These are phyloP conservation scores for Chrysoporthe austroafricana DNA, from an alignment of 2,329 filamentous ascomycete species.

Conservation along the genomic window DNA sequence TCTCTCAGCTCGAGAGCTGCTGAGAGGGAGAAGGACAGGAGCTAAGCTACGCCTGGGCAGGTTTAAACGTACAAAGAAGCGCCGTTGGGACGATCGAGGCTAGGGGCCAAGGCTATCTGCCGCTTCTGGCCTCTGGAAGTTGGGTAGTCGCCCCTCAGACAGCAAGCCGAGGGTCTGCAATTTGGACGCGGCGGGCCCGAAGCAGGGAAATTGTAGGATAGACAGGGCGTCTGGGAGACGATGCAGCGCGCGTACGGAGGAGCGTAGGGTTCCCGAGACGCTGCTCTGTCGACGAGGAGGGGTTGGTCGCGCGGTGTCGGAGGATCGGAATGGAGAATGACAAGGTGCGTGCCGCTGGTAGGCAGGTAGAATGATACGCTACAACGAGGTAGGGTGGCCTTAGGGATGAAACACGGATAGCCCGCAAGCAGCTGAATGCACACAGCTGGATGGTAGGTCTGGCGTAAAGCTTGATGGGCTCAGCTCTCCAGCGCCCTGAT, in stretches of 20 bases:
- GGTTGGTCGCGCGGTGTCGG: slow-evolving; percentile 23
- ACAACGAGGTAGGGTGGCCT: slow-evolving; percentile 22
- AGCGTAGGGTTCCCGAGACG: slow-evolving; percentile 12
- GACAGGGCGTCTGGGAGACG: neutral
- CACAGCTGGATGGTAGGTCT: neutral
- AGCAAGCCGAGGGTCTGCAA: neutral
- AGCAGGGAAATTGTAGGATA: neutral
- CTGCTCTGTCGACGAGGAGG: slow-evolving; percentile 17
- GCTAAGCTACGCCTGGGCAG: slow-evolving; percentile 19
- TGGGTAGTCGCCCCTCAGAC: neutral
- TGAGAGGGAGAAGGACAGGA: slow-evolving; percentile 12
- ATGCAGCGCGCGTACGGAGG: neutral
- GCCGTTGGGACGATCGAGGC: slow-evolving; percentile 22
- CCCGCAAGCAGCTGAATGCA: slow-evolving; percentile 19
- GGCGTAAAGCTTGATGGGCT: neutral
- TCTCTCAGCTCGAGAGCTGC: slow-evolving; percentile 3
- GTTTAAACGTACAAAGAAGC: slow-evolving; percentile 26
- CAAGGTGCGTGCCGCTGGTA: slow-evolving; percentile 15
- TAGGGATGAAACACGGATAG: slow-evolving; percentile 14
- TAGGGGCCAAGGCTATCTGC: slow-evolving; percentile 16
- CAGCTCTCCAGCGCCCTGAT: neutral
- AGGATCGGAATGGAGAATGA: slow-evolving; percentile 20
- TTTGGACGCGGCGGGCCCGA: neutral
- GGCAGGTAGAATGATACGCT: slow-evolving; percentile 4
- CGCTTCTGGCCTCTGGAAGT: slow-evolving; percentile 5